A percentile compares a stretch with the other conserved stretches of the same genome.
phyloP scores from a whole-genome alignment of 2,329 filamentous ascomycete genomes.

The Trichoderma gracile region DNA sequence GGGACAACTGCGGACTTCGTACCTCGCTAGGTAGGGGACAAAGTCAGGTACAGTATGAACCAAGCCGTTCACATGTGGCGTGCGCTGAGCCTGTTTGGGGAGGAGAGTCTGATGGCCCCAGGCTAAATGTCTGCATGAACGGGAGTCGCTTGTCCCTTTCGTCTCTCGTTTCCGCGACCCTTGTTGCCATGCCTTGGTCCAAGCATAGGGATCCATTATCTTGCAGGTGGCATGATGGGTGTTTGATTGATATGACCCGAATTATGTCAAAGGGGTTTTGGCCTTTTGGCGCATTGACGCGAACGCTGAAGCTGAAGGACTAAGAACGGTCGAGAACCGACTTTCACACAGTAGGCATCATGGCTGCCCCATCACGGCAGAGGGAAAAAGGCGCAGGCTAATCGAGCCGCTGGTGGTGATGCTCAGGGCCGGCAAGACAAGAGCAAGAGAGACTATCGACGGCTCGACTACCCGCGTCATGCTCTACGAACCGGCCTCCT shows the following conservation, averaged over 20 bases:
- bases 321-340: too few relatives aligned
- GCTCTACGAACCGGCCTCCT: background rate
- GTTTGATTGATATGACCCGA: background rate
- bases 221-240: conserved; percentile 9
- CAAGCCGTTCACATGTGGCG: conserved; percentile 7
- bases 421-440: conserved; percentile 17
- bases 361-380: background rate
- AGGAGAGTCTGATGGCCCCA: background rate
- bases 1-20: background rate
- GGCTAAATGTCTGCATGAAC: conserved; percentile 11
- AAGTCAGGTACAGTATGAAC: conserved; percentile 4
- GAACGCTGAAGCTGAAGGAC: background rate
- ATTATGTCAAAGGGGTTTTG: background rate
- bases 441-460: conserved; percentile 10
- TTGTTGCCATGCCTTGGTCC: background rate
- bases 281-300: background rate
- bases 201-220: background rate
- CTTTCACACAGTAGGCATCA: too few relatives aligned
- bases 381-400: conserved; percentile 18
- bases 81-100: conserved; percentile 8
- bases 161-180: background rate
- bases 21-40: background rate
- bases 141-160: background rate
- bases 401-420: conserved; percentile 1
- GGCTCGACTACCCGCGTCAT: conserved; percentile 18